These are phyloP conservation scores for Mycena belliarum DNA, from an alignment of 768 basidiomycete genomes.

Conservation along the genomic window DNA sequence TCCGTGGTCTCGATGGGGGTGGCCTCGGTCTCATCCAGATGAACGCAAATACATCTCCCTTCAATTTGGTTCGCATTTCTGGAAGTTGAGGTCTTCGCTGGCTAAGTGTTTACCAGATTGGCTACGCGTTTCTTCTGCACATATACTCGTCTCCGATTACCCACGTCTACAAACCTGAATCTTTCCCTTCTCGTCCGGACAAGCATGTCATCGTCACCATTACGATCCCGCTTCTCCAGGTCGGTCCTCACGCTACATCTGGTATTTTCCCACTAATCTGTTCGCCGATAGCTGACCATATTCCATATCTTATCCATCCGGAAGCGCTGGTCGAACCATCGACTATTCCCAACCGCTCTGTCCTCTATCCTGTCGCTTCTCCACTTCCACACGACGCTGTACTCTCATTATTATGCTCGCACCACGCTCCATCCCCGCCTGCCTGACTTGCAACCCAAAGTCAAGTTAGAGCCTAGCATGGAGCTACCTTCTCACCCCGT, in stretches of 20 bases:
- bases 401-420: slow-evolving; percentile 31
- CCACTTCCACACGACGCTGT: slow-evolving; percentile 69
- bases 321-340: slow-evolving; percentile 61
- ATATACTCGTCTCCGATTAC: slow-evolving; percentile 70
- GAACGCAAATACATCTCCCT: slow-evolving; percentile 57
- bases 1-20: slow-evolving; percentile 67
- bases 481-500: slow-evolving; percentile 1
- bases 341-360: slow-evolving; percentile 69
- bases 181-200: slow-evolving; percentile 64
- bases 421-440: slow-evolving; percentile 14
- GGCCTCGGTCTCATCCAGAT: slow-evolving; percentile 41
- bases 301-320: slow-evolving; percentile 68
- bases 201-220: slow-evolving; percentile 74
- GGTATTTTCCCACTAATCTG: background rate
- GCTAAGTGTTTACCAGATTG: slow-evolving; percentile 47
- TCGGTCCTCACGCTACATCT: slow-evolving; percentile 28
- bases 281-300: slow-evolving; percentile 49
- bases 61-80: slow-evolving; percentile 61
- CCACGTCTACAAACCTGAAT: slow-evolving; percentile 46
- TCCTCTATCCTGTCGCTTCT: slow-evolving; percentile 58
- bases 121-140: slow-evolving; percentile 75
- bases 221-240: slow-evolving; percentile 72
- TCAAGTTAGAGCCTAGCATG: slow-evolving; percentile 1
- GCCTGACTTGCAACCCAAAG: slow-evolving; percentile 14
- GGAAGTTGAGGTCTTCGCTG: background rate